Evolutionary conservation across 2,329 filamentous ascomycete genomes (phyloP), one percentile per base, ranked within the genome.

Genomic region (Paracorniculantispora psalliotae): DNA sequence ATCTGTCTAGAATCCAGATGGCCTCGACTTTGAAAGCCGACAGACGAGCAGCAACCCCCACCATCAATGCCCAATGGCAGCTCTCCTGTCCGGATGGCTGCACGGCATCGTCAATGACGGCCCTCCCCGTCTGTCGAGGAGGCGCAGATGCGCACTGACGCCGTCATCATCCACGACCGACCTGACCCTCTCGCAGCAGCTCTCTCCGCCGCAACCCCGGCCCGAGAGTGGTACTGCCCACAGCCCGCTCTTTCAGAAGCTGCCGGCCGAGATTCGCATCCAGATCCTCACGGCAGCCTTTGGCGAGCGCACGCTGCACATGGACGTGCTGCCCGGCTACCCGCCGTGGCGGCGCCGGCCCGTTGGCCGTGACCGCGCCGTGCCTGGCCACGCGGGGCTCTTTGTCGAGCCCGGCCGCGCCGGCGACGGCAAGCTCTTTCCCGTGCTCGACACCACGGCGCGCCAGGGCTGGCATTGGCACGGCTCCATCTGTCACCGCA

Each of bases 231-330:
- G 26, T 37, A 56, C 51, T 8, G 35, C 39, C 15, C 21, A 50
- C 30, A 68, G 68, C 61, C 49, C 61, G 1, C 70, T 74, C 59
- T 69, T 73, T 57, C 66, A 65, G 49, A 65, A 63, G 28, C 63
- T 75, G 1, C 71, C 72, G 9, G 61, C 67, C 9, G 72, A 74
- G 61, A 66, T 75, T 7, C 67, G 73, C 19, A 68, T 65, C 50
- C 67, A 67, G 61, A 67, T 74, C 49, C 55, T 68, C 15, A 44
- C 60, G 3, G 61, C 61, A 7, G 67, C 66, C 10, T 67, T 68
- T 59, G 66, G 67, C 26, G 54, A 61, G 3, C 62, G 55, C 8
- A 65, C 60, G 7, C 39, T 68, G 2, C 65, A 69, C 56, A 62
- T 69, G 62, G 67, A 68, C 57, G 59, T 69, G 30, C 48, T 61